Percentiles rank a stretch among this genome's conserved stretches.
Conservation (phyloP, 2,329 filamentous ascomycete genomes). For the Cytospora mali region DNA sequence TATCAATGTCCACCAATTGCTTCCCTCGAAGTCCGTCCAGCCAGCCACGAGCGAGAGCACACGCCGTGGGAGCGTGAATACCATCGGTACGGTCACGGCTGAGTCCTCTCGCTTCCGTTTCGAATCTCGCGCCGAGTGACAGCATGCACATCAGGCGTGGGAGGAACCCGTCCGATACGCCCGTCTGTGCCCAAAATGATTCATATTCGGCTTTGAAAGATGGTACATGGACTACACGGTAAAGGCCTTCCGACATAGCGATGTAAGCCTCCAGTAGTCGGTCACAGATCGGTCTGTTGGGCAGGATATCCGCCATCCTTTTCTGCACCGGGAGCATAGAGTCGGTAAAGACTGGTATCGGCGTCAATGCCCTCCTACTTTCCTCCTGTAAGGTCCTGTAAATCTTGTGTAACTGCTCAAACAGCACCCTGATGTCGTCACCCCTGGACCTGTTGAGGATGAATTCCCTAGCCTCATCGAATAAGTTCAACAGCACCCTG, state of each 20-base stretch:
- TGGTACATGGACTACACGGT: conserved; percentile 56
- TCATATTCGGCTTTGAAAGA: conserved; percentile 55
- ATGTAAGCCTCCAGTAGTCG: conserved; percentile 53
- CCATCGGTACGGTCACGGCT: conserved; percentile 55
- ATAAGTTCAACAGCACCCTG: conserved; percentile 57
- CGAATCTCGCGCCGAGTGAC: conserved; percentile 56
- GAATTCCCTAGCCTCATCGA: conserved; percentile 57
- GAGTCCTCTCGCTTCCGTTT: conserved; percentile 53
- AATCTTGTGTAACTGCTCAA: conserved; percentile 50
- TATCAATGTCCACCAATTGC: conserved; percentile 54
- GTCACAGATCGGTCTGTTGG: conserved; percentile 54
- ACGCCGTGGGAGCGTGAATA: conserved; percentile 60
- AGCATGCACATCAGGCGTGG: conserved; percentile 56
- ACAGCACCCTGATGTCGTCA: conserved; percentile 46
- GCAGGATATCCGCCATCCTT: conserved; percentile 60
- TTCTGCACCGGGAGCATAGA: conserved; percentile 61
- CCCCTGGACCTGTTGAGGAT: conserved; percentile 46
- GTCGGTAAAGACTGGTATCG: conserved; percentile 59
- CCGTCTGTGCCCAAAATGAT: conserved; percentile 53
- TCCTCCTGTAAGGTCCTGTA: conserved; percentile 52
- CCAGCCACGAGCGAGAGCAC: conserved; percentile 57
- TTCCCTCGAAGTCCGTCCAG: conserved; percentile 55
- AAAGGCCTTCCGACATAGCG: conserved; percentile 54
- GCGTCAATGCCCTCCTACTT: conserved; percentile 49
- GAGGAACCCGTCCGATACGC: conserved; percentile 53